Base-by-base conservation (phyloP, 306 rosid genomes). In the Alnus rubra region DNA sequence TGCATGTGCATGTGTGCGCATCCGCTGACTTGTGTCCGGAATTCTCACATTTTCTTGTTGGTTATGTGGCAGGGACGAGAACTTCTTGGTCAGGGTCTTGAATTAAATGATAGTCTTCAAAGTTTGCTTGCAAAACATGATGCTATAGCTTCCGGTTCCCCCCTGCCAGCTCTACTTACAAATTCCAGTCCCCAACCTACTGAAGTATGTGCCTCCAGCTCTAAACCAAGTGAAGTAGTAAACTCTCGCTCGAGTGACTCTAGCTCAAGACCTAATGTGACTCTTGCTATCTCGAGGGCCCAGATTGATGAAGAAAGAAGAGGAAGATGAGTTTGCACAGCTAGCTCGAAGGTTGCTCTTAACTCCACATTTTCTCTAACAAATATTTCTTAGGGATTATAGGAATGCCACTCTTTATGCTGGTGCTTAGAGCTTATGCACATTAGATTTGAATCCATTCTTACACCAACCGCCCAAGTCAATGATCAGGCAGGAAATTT, bases 321-420 rank as follows among this genome's bases (percentile, higher is more conserved):
- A 88, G 78, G 98, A 95, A 87, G 99, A 96, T 83, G 99, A 91
- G 80, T 96, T 96, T 82, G 97, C 92, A 49, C 94, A 90, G 87
- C 89, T 96, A 30, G 98, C 98, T 83, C 90, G 96, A 85, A 96
- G 99, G 99, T 93, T 69, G 76, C 58, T 71, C 39, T 48, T 35
- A 58, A 79, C 75, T 80, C 56, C 35, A 28, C 19, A 44, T 48
- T 48, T 18, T 35, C 16, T 65, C 37, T 71, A 9, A 23, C 60
- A 31, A 68, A 69, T 48, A 68, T 79, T 67, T 44, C 33, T 12
- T 9, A 7, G 9, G 60, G 69, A 49, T 48, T 30, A 11, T 67
- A 62, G 64, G 71, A 76, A n/a, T 68, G 47, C 1, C 14, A 45
- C 75, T 86, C 69, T 68, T 59, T 79, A 75, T 69, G 31, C 60